Evolutionary conservation across 208 protist species (phyloP).

Genomic region (Leishmania gerbilli): DNA sequence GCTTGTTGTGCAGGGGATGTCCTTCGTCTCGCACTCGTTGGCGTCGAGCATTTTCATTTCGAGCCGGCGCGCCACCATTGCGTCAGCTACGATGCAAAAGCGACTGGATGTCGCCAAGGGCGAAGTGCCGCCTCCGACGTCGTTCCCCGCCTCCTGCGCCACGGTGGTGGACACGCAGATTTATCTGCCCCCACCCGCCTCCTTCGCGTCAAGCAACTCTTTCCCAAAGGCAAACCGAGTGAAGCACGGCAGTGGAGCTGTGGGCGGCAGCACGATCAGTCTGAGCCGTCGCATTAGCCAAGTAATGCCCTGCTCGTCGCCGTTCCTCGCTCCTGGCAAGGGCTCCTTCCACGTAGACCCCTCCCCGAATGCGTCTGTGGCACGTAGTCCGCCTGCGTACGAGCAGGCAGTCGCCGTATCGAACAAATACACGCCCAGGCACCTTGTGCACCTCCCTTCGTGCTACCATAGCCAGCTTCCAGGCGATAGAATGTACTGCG

Average conservation of each 20-base stretch:
- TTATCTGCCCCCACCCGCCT: not conserved
- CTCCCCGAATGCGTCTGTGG: not conserved
- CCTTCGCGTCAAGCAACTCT: not conserved
- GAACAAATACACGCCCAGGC: not conserved
- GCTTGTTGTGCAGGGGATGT: slow-evolving; percentile 18
- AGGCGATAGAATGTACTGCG: slow-evolving; percentile 1
- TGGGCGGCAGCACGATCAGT: not conserved
- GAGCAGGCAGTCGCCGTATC: not conserved
- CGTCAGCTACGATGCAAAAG: slow-evolving; percentile 18
- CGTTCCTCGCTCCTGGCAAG: too few species aligned
- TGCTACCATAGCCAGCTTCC: slow-evolving; percentile 11
- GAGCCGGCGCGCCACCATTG: slow-evolving; percentile 36
- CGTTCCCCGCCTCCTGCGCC: not conserved
- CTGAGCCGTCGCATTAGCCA: not conserved
- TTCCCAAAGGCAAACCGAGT: not conserved
- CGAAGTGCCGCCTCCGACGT: not conserved
- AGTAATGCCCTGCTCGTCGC: not conserved
- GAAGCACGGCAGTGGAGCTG: too few species aligned
- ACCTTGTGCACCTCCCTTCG: not conserved
- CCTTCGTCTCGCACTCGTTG: slow-evolving; percentile 46
- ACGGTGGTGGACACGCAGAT: not conserved
- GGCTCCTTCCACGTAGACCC: not conserved
- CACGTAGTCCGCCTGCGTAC: slow-evolving; percentile 2
- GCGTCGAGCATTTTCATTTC: slow-evolving; percentile 43
- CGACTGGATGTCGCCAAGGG: slow-evolving; percentile 1